Conservation (phyloP, 2,329 filamentous ascomycete species). For the Dothiorella sarmentorum region DNA sequence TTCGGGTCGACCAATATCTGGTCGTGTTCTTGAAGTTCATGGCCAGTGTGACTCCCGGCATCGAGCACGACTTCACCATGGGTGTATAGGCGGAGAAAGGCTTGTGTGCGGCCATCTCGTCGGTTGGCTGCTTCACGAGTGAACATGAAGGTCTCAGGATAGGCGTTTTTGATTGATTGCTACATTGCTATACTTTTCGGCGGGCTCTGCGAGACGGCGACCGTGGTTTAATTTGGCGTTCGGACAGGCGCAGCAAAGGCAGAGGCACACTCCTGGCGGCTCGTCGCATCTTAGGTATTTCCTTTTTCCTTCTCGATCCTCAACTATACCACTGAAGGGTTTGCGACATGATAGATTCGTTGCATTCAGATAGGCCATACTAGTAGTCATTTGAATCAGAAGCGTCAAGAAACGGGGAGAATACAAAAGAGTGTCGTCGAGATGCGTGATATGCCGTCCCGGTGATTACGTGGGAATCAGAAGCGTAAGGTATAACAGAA, state of each 20-base stretch:
- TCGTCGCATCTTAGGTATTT: background rate
- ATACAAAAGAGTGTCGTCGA: background rate
- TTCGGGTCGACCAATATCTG: slow-evolving; percentile 83
- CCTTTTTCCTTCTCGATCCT: background rate
- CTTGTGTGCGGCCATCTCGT: background rate
- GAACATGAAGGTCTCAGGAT: background rate
- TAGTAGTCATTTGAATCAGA: background rate
- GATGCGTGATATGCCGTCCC: background rate
- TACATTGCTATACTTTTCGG: background rate
- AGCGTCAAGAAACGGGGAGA: background rate
- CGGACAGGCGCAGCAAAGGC: background rate
- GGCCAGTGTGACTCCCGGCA: slow-evolving; percentile 79
- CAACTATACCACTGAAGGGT: slow-evolving; percentile 13
- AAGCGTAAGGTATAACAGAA: background rate
- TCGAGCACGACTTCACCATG: slow-evolving; percentile 98
- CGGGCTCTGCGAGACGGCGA: background rate
- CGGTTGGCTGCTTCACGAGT: background rate
- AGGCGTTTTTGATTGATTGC: background rate
- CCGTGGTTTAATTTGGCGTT: background rate
- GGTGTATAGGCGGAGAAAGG: slow-evolving; percentile 60
- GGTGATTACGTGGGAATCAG: background rate
- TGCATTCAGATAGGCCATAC: background rate
- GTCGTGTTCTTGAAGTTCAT: slow-evolving; percentile 82
- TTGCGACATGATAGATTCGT: background rate
- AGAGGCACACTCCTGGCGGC: background rate